Percentiles rank a stretch among this genome's conserved stretches.
These are phyloP conservation scores for Fagopyrum homotropicum DNA, from an alignment of 148 eudicot species.

Conservation along the genomic window DNA sequence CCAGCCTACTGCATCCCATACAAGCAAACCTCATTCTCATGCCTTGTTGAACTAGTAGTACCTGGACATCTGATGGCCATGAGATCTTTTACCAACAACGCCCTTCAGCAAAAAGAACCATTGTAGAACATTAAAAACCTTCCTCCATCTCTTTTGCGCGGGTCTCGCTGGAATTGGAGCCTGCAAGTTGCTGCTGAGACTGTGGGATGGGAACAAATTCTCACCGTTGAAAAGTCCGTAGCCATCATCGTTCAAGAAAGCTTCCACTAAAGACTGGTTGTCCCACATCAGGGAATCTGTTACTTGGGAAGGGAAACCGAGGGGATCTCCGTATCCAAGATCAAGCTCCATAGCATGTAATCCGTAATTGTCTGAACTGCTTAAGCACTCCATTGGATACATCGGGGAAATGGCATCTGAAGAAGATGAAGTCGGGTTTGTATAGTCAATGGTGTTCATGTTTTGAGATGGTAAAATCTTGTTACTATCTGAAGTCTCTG, in stretches of 20 bases:
- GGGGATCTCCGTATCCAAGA: slow-evolving; percentile 13
- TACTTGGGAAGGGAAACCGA: slow-evolving; percentile 32
- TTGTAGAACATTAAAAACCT: slow-evolving; percentile 36
- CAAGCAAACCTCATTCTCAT: background rate
- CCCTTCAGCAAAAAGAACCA: slow-evolving; percentile 43
- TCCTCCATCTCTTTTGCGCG: slow-evolving; percentile 57
- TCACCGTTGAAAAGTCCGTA: slow-evolving; percentile 42
- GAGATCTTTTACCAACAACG: slow-evolving; percentile 17
- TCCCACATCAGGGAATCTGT: slow-evolving; percentile 35
- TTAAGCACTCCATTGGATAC: slow-evolving; percentile 47
- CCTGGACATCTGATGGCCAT: background rate
- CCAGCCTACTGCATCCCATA: background rate
- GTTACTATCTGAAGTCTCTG: slow-evolving; percentile 30
- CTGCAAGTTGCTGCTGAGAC: slow-evolving; percentile 17
- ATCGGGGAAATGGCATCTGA: slow-evolving; percentile 57
- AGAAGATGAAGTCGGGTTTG: slow-evolving; percentile 32
- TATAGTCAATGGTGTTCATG: slow-evolving; percentile 23
- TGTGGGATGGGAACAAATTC: slow-evolving; percentile 16
- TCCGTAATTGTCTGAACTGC: slow-evolving; percentile 47
- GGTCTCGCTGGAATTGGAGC: slow-evolving; percentile 21
- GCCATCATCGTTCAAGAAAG: slow-evolving; percentile 41
- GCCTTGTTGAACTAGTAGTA: background rate
- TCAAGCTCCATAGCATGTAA: slow-evolving; percentile 28
- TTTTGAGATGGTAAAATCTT: slow-evolving; percentile 31
- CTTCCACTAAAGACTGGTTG: slow-evolving; percentile 31